These are phyloP conservation scores for Erigeron philadelphicus DNA, from an alignment of 140 eudicot genomes.

Conservation along the genomic window DNA sequence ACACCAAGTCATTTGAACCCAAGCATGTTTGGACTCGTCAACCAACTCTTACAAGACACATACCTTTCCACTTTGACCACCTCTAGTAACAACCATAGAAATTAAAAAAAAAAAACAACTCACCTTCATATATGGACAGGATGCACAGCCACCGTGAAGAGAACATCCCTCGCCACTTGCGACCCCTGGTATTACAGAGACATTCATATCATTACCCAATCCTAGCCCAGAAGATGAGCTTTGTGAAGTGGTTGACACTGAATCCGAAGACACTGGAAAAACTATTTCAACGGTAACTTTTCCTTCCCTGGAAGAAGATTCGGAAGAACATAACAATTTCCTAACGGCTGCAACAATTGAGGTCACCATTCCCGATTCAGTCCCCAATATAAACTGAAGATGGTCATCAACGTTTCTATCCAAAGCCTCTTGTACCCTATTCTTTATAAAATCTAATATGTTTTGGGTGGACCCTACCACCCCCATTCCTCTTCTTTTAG, in stretches of 20 bases:
- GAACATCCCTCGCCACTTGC: slow-evolving; percentile 97
- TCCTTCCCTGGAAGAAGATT: slow-evolving; percentile 37
- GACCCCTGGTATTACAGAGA: slow-evolving; percentile 82
- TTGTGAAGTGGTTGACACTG: slow-evolving; percentile 49
- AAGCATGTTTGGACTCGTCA: neutral
- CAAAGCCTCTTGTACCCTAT: slow-evolving; percentile 68
- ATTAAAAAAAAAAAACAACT: neutral
- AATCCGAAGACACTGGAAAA: slow-evolving; percentile 91
- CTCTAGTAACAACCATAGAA: neutral
- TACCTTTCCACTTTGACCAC: neutral
- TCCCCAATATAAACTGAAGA: slow-evolving; percentile 92
- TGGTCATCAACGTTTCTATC: slow-evolving; percentile 79
- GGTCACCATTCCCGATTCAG: slow-evolving; percentile 98
- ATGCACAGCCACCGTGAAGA: slow-evolving; percentile 97
- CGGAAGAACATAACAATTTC: slow-evolving; percentile 39
- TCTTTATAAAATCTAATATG: slow-evolving; percentile 78
- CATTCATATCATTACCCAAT: slow-evolving; percentile 26
- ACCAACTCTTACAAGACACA: neutral
- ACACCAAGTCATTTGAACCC: neutral
- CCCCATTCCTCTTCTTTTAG: slow-evolving; percentile 96
- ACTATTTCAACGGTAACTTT: slow-evolving; percentile 79
- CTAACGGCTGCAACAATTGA: slow-evolving; percentile 86
- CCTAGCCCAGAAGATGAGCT: slow-evolving; percentile 37
- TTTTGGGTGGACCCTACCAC: slow-evolving; percentile 97
- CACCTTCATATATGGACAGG: slow-evolving; percentile 99